Percentiles rank a stretch among this genome's conserved stretches.
phyloP scores from a whole-genome alignment of 83 land plant species.

The Diphasiastrum complanatum region DNA sequence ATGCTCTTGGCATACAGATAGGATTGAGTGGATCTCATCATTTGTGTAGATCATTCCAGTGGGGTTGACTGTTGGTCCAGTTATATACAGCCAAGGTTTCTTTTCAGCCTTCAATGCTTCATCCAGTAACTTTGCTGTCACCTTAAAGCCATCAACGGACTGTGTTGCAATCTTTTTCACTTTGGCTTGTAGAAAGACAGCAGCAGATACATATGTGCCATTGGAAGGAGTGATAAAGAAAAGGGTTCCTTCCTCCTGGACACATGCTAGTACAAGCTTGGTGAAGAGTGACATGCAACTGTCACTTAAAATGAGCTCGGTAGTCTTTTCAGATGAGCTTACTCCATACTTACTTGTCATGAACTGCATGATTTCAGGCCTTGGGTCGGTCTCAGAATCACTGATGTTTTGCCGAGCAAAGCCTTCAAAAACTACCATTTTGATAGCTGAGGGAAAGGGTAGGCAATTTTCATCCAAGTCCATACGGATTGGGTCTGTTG shows the following conservation, averaged over 20 bases:
- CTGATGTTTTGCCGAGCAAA: slow-evolving; percentile 85
- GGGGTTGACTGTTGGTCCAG: slow-evolving; percentile 92
- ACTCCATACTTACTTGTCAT: slow-evolving; percentile 47
- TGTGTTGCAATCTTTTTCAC: slow-evolving; percentile 51
- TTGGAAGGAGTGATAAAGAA: slow-evolving; percentile 75
- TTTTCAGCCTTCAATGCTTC: slow-evolving; percentile 29
- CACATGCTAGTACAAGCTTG: slow-evolving; percentile 71
- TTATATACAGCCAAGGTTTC: slow-evolving; percentile 81
- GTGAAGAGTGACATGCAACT: slow-evolving; percentile 60
- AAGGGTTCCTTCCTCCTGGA: slow-evolving; percentile 80
- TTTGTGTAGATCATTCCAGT: slow-evolving; percentile 70
- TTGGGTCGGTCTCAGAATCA: slow-evolving; percentile 74
- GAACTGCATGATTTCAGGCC: slow-evolving; percentile 48
- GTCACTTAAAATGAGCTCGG: slow-evolving; percentile 64
- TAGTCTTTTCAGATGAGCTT: slow-evolving; percentile 24
- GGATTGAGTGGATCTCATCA: slow-evolving; percentile 54
- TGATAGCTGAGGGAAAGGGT: slow-evolving; percentile 59
- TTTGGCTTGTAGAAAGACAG: slow-evolving; percentile 66
- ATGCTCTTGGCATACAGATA: slow-evolving; percentile 53
- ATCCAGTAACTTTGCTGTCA: slow-evolving; percentile 41
- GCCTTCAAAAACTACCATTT: slow-evolving; percentile 82
- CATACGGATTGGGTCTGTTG: slow-evolving; percentile 47
- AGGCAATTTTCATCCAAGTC: slow-evolving; percentile 74
- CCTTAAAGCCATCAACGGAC: slow-evolving; percentile 54
- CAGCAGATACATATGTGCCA: slow-evolving; percentile 75